Conservation (phyloP, 2,329 filamentous ascomycete genomes). For the Botryotinia convoluta region DNA sequence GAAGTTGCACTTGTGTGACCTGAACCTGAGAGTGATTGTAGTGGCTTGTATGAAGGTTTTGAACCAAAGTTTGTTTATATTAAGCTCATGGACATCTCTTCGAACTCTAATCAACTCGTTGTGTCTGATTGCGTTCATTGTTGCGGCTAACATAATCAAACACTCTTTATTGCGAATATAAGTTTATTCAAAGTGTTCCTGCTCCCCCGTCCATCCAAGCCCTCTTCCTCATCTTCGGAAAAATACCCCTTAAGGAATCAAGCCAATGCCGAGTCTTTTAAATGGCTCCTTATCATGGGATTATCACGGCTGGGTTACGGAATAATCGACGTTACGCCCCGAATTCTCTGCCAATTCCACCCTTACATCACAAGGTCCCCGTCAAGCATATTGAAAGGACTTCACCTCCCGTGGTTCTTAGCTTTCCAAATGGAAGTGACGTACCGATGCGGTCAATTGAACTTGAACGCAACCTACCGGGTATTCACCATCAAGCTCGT, state of each 20-base stretch:
- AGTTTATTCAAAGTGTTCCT: not conserved
- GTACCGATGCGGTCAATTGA: not conserved
- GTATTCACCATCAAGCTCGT: conserved; percentile 13
- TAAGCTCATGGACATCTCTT: not conserved
- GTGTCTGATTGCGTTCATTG: not conserved
- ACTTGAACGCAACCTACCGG: conserved; percentile 10
- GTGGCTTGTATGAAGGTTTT: not conserved
- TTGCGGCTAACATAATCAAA: not conserved
- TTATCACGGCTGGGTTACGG: conserved; percentile 15
- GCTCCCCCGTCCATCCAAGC: not conserved
- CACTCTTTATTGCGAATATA: not conserved
- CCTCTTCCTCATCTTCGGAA: not conserved
- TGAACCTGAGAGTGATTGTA: not conserved
- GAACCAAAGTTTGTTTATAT: conserved; percentile 3
- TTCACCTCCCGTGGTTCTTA: conserved; percentile 11
- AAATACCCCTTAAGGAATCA: not conserved
- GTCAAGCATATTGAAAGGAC: conserved; percentile 9
- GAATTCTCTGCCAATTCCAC: not conserved
- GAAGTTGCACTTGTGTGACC: not conserved
- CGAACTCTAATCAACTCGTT: not conserved
- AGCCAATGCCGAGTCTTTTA: conserved; percentile 5
- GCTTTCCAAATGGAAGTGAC: not conserved
- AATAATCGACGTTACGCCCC: not conserved
- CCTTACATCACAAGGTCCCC: not conserved
- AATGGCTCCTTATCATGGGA: conserved; percentile 20